phyloP scores from a whole-genome alignment of 2,329 filamentous ascomycete species.

The Myriosclerotinia duriaeana region DNA sequence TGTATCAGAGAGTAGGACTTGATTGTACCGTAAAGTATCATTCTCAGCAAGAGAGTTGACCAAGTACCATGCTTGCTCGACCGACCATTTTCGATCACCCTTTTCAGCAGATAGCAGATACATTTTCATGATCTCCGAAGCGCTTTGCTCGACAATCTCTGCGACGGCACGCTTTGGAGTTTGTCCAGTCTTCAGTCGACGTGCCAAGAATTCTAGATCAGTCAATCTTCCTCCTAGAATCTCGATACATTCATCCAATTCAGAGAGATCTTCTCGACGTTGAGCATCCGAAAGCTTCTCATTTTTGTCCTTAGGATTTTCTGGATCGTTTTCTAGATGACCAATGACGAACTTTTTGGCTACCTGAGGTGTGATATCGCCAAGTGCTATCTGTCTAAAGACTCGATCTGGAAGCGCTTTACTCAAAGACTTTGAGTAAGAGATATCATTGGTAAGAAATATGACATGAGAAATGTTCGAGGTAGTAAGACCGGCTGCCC shows the following conservation, averaged over 20 bases:
- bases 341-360: conserved; percentile 89
- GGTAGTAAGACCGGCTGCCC: conserved; percentile 82
- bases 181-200: conserved; percentile 84
- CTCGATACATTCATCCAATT: conserved; percentile 79
- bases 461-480: conserved; percentile 91
- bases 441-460: conserved; percentile 86
- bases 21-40: conserved; percentile 76
- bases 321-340: conserved; percentile 59
- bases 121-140: conserved; percentile 89
- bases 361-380: conserved; percentile 81
- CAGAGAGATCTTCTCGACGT: conserved; percentile 54
- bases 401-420: conserved; percentile 88
- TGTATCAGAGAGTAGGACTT: conserved; percentile 72
- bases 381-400: conserved; percentile 80
- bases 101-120: conserved; percentile 66
- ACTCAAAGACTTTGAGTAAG: conserved; percentile 82
- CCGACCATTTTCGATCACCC: conserved; percentile 65
- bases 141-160: conserved; percentile 86
- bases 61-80: conserved; percentile 86
- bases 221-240: conserved; percentile 88
- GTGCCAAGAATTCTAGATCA: conserved; percentile 90
- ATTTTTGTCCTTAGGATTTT: conserved; percentile 38
- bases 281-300: conserved; percentile 38
- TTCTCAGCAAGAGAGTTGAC: conserved; percentile 74
- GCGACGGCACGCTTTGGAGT: conserved; percentile 75